Conservation (phyloP, 768 basidiomycete species). For the Termitomyces sp. region DNA sequence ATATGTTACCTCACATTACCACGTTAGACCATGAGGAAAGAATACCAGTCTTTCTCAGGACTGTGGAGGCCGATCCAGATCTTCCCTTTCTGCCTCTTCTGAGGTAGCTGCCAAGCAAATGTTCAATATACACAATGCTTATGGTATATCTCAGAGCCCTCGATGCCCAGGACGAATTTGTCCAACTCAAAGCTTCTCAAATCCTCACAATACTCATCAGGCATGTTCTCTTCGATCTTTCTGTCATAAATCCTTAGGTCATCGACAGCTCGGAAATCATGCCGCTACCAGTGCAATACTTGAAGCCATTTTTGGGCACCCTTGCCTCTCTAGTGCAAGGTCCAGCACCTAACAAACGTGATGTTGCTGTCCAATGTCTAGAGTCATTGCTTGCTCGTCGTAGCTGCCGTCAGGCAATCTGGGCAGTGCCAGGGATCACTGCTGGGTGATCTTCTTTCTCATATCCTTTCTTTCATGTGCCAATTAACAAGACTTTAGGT, state of each 20-base stretch:
- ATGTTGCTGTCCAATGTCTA: conserved; percentile 88
- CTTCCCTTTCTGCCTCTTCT: conserved; percentile 78
- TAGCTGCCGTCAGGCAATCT: conserved; percentile 74
- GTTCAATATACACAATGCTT: conserved; percentile 5
- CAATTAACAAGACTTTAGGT: conserved; percentile 31
- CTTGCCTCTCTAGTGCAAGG: conserved; percentile 61
- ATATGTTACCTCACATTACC: background rate
- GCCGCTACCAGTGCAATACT: conserved; percentile 42
- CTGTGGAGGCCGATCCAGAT: conserved; percentile 64
- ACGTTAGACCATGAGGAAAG: conserved; percentile 80
- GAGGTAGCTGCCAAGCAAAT: conserved; percentile 37
- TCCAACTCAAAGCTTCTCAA: conserved; percentile 86
- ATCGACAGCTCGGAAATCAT: conserved; percentile 41
- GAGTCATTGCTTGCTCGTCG: conserved; percentile 80
- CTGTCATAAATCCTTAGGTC: background rate
- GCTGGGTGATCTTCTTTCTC: conserved; percentile 44
- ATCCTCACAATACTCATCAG: conserved; percentile 84
- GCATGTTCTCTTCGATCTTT: conserved; percentile 27
- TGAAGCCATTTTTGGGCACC: conserved; percentile 54
- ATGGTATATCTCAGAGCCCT: conserved; percentile 48
- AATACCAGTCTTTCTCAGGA: conserved; percentile 64
- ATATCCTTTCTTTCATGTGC: background rate
- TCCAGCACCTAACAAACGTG: conserved; percentile 61
- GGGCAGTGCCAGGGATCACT: conserved; percentile 66
- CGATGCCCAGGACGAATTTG: conserved; percentile 88